Evolutionary conservation across 129 eudicot genomes (phyloP).

Genomic region (Artemisia tridentata): DNA sequence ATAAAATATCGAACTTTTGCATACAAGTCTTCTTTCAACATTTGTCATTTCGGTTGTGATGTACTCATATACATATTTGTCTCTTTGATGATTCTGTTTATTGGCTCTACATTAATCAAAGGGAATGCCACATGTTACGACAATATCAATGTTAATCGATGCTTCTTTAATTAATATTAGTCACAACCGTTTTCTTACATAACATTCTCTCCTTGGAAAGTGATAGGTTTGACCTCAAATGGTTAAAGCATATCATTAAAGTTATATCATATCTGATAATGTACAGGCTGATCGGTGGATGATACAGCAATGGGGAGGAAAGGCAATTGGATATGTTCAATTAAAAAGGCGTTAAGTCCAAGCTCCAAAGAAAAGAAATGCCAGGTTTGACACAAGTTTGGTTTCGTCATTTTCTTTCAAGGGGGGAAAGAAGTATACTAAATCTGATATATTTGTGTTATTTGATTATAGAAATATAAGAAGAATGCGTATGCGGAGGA

Average conservation of each 20-base stretch:
- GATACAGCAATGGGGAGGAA: conserved; percentile 70
- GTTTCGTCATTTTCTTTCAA: background rate
- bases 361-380: conserved; percentile 64
- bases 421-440: background rate
- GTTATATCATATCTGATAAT: conserved; percentile 1
- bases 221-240: conserved; percentile 12
- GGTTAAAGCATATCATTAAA: conserved; percentile 1
- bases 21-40: conserved; percentile 1
- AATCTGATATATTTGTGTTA: background rate
- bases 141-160: conserved; percentile 13
- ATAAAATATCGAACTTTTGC: background rate
- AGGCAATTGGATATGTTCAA: conserved; percentile 77
- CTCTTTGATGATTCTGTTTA: conserved; percentile 5
- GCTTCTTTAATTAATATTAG: background rate
- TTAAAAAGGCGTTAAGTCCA: conserved; percentile 80
- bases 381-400: conserved; percentile 41
- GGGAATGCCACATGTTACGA: background rate
- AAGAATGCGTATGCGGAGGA: conserved; percentile 24
- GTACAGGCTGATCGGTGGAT: conserved; percentile 39
- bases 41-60: background rate
- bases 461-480: conserved; percentile 29
- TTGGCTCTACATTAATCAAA: conserved; percentile 11
- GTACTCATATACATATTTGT: background rate
- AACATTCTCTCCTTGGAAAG: conserved; percentile 1
- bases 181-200: background rate